A percentile compares a stretch with the other conserved stretches of the same genome.
Evolutionary conservation across 2,329 filamentous ascomycete genomes (phyloP).

Genomic region (Dendryphion nanum): DNA sequence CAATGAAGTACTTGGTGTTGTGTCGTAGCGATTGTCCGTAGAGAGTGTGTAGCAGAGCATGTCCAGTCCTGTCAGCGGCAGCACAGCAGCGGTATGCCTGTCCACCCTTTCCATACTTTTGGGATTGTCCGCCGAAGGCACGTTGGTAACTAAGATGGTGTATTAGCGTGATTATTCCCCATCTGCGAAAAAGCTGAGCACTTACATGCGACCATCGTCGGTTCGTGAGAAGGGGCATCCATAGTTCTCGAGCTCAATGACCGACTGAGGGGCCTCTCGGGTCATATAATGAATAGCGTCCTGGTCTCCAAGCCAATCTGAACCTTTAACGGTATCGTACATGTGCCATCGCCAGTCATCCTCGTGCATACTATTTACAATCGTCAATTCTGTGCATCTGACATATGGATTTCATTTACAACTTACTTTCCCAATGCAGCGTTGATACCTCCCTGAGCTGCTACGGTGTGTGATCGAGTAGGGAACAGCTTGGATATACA

Average conservation of each 20-base stretch:
- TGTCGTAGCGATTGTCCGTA: constrained; percentile 96
- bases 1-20: constrained; percentile 99
- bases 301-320: constrained; percentile 96
- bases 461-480: constrained; percentile 64
- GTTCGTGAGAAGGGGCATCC: constrained; percentile 96
- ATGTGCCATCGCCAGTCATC: constrained; percentile 99
- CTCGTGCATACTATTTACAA: constrained; percentile 72
- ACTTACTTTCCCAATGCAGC: constrained; percentile 65
- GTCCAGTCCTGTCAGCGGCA: constrained; percentile 93
- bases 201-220: constrained; percentile 90
- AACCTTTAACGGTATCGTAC: constrained; percentile 98
- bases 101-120: constrained; percentile 92
- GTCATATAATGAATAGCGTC: constrained; percentile 99
- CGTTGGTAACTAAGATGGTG: constrained; percentile 76
- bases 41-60: constrained; percentile 95
- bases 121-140: constrained; percentile 96
- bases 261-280: constrained; percentile 83
- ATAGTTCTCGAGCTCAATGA: constrained; percentile 95
- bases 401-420: neutral
- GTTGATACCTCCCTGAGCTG: constrained; percentile 66
- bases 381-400: constrained; percentile 5
- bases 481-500: constrained; percentile 65
- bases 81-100: constrained; percentile 98
- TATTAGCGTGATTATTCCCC: no score
- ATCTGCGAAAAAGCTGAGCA: no score